Base-by-base conservation (phyloP, 23 red algal genomes). In the Pyropia haitanensis region DNA sequence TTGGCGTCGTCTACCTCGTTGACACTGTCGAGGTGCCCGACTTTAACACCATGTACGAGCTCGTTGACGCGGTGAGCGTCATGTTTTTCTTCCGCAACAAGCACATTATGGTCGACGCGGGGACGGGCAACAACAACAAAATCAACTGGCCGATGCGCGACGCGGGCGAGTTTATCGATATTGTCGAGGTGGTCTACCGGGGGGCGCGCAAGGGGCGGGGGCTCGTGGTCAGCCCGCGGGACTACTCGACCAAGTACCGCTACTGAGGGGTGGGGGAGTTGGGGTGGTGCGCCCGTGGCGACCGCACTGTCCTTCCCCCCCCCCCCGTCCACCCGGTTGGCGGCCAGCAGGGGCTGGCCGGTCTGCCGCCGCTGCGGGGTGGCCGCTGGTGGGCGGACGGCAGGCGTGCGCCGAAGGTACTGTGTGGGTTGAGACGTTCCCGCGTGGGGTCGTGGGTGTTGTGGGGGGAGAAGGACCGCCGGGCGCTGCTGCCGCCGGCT, bases 61-160 rank as follows among this genome's bases (percentile, higher is more conserved):
- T 95, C 14, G 76, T 72, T 20, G 89, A 95, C 31, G 61, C 79
- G 9, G 85, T 79, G 22, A 80, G 79, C 60, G 68, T 95, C 63
- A 95, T 95, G 89, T 95, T 95, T 49, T 95, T 95, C 73, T 83
- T 87, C 63, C 75, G 89, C 26, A 82, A 95, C 57, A 95, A 95
- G 71, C 89, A 95, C 32, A 95, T 95, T 56, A 95, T 95, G 89
- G 89, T 95, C 33, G 89, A 95, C 51, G 66, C 77, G 76, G 89
- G 89, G 20, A 95, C 89, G 18, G 89, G 89, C 19, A 87, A 95
- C 64, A 95, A 95, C 58, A 95, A 95, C 89, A 95, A 95, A 53
- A 95, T 95, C 49, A 95, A 73, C 12, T 95, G 82, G 63, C 67
- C 81, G 24, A 74, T 95, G 46, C 75, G 72, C 30, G 75, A 87